Evolutionary conservation across 345 rosid genomes (phyloP).

Genomic region (Euphorbia peplus): DNA sequence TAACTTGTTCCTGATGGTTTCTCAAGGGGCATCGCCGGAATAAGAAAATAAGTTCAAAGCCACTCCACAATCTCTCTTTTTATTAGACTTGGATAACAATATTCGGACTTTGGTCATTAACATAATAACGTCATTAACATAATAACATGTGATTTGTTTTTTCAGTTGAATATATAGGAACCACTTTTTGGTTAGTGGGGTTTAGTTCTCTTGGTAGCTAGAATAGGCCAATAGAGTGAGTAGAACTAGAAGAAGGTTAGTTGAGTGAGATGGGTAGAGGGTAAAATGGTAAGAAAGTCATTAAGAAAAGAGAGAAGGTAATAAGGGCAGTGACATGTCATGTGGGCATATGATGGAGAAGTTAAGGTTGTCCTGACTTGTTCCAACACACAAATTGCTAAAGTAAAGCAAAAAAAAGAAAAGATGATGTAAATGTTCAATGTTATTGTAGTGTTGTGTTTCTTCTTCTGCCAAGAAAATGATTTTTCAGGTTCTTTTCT

Average conservation of each 20-base stretch:
- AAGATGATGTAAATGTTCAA: conserved; percentile 20
- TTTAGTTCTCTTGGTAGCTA: background rate
- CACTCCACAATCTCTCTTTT: too few species aligned
- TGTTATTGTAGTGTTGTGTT: conserved; percentile 7
- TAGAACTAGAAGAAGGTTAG: background rate
- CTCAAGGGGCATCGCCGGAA: too few species aligned
- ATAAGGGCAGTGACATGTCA: conserved; percentile 16
- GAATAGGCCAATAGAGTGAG: background rate
- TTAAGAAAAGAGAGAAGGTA: background rate
- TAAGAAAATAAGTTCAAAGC: too few species aligned
- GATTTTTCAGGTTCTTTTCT: conserved; percentile 12
- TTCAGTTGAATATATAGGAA: too few species aligned
- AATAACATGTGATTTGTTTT: too few species aligned
- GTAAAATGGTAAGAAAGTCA: background rate
- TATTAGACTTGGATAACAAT: too few species aligned
- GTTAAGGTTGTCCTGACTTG: conserved; percentile 49
- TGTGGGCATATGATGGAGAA: conserved; percentile 28
- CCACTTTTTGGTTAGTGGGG: background rate
- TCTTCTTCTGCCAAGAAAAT: conserved; percentile 15
- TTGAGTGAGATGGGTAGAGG: background rate
- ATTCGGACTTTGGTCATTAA: too few species aligned
- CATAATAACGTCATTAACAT: too few species aligned
- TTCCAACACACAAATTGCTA: conserved; percentile 34
- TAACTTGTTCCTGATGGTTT: too few species aligned
- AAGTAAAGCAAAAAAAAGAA: conserved; percentile 8